A percentile compares a stretch with the other conserved stretches of the same genome.
phyloP scores from a whole-genome alignment of 75 land plant species.

The Picea glauca region DNA sequence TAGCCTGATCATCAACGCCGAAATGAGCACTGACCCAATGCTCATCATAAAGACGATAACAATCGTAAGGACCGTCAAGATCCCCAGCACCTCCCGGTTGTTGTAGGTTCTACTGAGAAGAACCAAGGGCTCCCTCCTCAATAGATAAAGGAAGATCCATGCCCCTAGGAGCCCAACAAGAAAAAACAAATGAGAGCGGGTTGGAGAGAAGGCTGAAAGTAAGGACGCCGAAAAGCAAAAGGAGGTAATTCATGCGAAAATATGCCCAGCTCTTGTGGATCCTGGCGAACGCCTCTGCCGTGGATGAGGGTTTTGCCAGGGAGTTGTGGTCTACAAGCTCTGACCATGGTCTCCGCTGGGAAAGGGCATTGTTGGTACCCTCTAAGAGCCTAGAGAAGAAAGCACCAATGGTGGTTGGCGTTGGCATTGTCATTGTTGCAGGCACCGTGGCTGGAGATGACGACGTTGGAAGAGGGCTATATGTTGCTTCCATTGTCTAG shows the following conservation, averaged over 20 bases:
- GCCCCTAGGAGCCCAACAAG: conserved; percentile 31
- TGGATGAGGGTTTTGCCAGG: conserved; percentile 47
- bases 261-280: conserved; percentile 53
- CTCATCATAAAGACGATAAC: conserved; percentile 37
- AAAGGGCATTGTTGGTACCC: conserved; percentile 9
- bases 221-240: conserved; percentile 21
- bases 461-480: too few relatives aligned
- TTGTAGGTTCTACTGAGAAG: conserved; percentile 26
- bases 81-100: conserved; percentile 29
- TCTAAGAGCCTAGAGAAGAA: too few relatives aligned
- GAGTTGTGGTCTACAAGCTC: conserved; percentile 50
- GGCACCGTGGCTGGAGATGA: too few relatives aligned
- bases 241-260: conserved; percentile 53
- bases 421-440: too few relatives aligned
- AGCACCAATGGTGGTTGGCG: too few relatives aligned
- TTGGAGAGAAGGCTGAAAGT: conserved; percentile 42
- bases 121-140: conserved; percentile 50
- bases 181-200: conserved; percentile 40
- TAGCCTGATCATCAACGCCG: conserved; percentile 30
- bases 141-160: conserved; percentile 53
- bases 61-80: conserved; percentile 25
- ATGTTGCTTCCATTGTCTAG: too few relatives aligned
- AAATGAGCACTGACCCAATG: conserved; percentile 36
- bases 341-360: conserved; percentile 47
- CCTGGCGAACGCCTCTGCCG: conserved; percentile 37